Conservation (phyloP, 495 filamentous ascomycete genomes). For the Collariella sp. region DNA sequence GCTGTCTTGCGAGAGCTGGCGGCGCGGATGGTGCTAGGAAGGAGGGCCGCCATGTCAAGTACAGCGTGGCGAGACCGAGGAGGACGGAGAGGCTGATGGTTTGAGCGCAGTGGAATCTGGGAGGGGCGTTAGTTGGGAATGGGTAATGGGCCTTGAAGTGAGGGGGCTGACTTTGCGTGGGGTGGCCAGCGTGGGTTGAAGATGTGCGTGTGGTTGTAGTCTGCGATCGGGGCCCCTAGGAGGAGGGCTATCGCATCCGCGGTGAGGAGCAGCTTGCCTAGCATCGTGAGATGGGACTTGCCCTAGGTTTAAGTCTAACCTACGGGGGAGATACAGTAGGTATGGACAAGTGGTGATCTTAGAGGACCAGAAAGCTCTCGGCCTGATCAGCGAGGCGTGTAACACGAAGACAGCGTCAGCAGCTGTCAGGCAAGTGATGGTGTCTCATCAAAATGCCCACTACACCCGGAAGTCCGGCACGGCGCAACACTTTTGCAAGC, state of each 20-base stretch:
- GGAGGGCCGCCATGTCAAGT: slow-evolving; percentile 38
- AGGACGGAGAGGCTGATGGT: slow-evolving; percentile 43
- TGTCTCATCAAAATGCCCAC: too few species aligned
- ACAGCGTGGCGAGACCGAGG: slow-evolving; percentile 40
- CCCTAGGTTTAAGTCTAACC: not conserved
- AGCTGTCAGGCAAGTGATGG: too few species aligned
- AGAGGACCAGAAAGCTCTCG: too few species aligned
- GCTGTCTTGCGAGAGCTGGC: slow-evolving; percentile 2
- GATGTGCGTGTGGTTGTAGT: slow-evolving; percentile 47
- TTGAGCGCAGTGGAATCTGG: slow-evolving; percentile 48
- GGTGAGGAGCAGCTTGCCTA: slow-evolving; percentile 39
- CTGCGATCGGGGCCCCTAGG: slow-evolving; percentile 37
- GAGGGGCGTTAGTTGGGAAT: not conserved
- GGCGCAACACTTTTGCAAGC: too few species aligned
- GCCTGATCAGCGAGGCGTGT: too few species aligned
- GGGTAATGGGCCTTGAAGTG: not conserved
- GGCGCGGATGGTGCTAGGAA: slow-evolving; percentile 12
- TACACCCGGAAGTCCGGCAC: too few species aligned
- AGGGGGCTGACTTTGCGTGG: slow-evolving; percentile 38
- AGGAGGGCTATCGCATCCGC: slow-evolving; percentile 34
- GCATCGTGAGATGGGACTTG: slow-evolving; percentile 20
- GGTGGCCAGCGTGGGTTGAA: slow-evolving; percentile 49
- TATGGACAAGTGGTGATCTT: too few species aligned
- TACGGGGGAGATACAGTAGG: too few species aligned
- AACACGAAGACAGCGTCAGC: too few species aligned